These are phyloP conservation scores for Penicillium roqueforti DNA, from an alignment of 495 filamentous ascomycete genomes.

Conservation along the genomic window DNA sequence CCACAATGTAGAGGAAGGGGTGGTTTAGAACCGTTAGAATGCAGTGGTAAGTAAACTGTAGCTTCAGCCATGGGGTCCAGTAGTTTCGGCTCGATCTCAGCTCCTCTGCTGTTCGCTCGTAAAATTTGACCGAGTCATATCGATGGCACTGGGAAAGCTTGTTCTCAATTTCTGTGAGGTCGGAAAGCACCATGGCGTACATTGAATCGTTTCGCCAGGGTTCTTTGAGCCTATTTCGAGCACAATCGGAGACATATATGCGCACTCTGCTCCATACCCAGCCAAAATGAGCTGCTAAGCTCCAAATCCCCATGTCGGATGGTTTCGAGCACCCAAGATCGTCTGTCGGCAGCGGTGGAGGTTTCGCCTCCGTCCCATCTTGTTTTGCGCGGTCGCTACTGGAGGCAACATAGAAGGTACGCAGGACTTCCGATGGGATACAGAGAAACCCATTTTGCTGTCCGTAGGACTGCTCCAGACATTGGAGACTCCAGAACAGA, in stretches of 20 bases:
- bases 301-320: conserved; percentile 42
- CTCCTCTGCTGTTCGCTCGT: conserved; percentile 38
- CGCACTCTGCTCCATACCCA: conserved; percentile 46
- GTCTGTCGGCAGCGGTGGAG: conserved; percentile 37
- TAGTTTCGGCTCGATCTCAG: conserved; percentile 34
- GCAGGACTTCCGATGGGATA: conserved; percentile 30
- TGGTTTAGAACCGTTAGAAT: conserved; percentile 45
- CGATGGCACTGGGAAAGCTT: conserved; percentile 42
- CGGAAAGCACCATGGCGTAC: conserved; percentile 42
- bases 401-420: conserved; percentile 28
- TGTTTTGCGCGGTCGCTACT: conserved; percentile 14
- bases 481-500: conserved; percentile 44
- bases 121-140: conserved; percentile 47
- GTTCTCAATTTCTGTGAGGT: conserved; percentile 44
- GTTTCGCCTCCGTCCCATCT: conserved; percentile 18
- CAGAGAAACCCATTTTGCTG: conserved; percentile 39
- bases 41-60: conserved; percentile 46
- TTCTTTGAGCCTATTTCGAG: conserved; percentile 39
- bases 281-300: conserved; percentile 37
- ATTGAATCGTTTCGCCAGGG: conserved; percentile 46
- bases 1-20: conserved; percentile 46
- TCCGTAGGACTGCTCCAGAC: conserved; percentile 40
- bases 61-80: conserved; percentile 44
- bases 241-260: conserved; percentile 38
- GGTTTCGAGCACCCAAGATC: conserved; percentile 29